Evolutionary conservation across 331 rosid species (phyloP).

Genomic region (Spiraea crenata): DNA sequence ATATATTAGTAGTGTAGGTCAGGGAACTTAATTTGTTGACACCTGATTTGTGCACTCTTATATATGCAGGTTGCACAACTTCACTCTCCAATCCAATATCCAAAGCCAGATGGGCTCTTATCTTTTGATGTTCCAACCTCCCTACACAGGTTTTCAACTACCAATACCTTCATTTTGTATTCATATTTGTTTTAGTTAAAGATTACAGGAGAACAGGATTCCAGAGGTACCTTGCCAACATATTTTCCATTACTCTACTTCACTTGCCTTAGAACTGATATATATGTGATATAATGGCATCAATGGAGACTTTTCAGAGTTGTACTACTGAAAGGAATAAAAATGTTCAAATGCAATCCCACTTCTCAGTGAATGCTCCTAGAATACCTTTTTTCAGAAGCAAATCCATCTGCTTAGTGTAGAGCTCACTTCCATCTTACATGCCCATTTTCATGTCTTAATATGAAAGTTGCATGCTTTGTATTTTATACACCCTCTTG

Average conservation of each 20-base stretch:
- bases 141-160: conserved; percentile 67
- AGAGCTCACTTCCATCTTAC: background rate
- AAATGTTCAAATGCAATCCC: conserved; percentile 7
- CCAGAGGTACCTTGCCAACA: background rate
- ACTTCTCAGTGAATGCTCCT: background rate
- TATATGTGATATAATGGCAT: conserved; percentile 3
- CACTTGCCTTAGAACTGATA: background rate
- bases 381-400: background rate
- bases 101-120: conserved; percentile 78
- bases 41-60: conserved; percentile 6
- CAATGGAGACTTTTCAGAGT: conserved; percentile 1
- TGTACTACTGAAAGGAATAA: background rate
- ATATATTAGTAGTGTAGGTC: background rate
- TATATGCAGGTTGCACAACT: conserved; percentile 54
- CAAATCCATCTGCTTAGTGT: background rate
- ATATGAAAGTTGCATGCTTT: background rate
- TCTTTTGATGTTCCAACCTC: conserved; percentile 91
- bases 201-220: background rate
- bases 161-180: conserved; percentile 8
- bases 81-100: conserved; percentile 75
- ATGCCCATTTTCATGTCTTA: background rate
- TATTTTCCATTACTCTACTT: background rate
- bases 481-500: background rate
- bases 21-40: background rate
- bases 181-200: background rate